Base-by-base conservation (phyloP, 164 flowering plant genomes). In the Chimonanthus praecox region DNA sequence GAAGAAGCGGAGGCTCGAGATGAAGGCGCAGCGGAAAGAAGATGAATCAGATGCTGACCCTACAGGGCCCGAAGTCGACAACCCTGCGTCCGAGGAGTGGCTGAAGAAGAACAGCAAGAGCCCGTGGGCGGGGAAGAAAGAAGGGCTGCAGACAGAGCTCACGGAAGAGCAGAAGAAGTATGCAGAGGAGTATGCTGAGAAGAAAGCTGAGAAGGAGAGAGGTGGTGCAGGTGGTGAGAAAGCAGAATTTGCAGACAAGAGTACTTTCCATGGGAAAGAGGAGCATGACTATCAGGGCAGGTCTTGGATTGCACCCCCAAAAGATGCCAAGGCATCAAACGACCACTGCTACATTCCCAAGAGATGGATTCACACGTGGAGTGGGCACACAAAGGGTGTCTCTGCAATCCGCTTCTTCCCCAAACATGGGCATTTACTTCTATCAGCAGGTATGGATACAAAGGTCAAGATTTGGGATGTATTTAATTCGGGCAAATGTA, bases 401-500 rank as follows among this genome's bases (percentile, higher is more conserved):
- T 87, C 98, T 0, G 98, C 99, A 0, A 94, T 94, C 77, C 78
- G 99, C 73, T 96, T 96, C 80, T 96, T 96, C 85, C 99, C 98
- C 0, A 92, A 90, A 68, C 79, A 85, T 73, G 99, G 98, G 10
- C 97, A 96, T 82, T 80, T 96, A 83, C 82, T 96, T 58, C 88
- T 96, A 7, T 96, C 99, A 0, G 99, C 98, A 0, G 89, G 99
- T 5, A 91, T 91, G 99, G 99, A 95, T 77, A 87, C 92, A 0
- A 93, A 95, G 81, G 92, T 96, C 69, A 96, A 96, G 89, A 96
- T 96, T 61, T 96, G 99, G 99, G 99, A 95, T 85, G 99, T 95
- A 44, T 92, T 74, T 67, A 90, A 93, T 78, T 87, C 99, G 0
- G 92, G 98, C 0, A 96, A 92, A 71, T 94, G 98, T 80, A 96